Conservation (phyloP, 805 yeast species). For the Hanseniaspora vineae region DNA sequence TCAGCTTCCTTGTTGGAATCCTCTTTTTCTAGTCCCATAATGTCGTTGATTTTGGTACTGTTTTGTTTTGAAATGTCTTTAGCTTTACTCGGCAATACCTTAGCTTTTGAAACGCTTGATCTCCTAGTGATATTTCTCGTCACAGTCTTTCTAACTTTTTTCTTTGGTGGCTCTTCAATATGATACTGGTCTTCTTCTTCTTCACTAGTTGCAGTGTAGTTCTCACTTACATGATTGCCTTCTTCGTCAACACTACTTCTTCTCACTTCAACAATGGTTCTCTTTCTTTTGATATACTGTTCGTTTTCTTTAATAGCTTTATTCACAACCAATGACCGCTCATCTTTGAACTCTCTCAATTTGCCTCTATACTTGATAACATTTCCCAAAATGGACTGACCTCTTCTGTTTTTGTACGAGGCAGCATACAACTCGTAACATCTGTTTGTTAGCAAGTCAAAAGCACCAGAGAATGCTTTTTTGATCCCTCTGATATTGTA, state of each 20-base stretch:
- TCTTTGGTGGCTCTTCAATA: conserved; percentile 8
- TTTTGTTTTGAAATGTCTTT: background rate
- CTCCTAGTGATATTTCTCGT: no score
- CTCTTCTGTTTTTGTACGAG: conserved; percentile 51
- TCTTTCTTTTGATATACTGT: conserved; percentile 17
- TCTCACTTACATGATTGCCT: conserved; percentile 4
- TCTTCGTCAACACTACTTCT: conserved; percentile 21
- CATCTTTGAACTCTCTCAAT: conserved; percentile 66
- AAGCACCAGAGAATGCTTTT: conserved; percentile 83
- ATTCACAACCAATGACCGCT: conserved; percentile 48
- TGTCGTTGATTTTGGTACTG: conserved; percentile 5
- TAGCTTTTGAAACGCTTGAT: no score
- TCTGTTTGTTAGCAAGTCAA: conserved; percentile 56
- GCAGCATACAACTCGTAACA: conserved; percentile 63
- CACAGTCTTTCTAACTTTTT: conserved; percentile 3
- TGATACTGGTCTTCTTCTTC: conserved; percentile 12
- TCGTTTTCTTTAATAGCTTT: conserved; percentile 35
- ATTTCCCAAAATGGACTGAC: conserved; percentile 66
- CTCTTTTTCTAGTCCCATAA: conserved; percentile 2
- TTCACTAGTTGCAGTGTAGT: conserved; percentile 7
- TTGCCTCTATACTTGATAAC: conserved; percentile 65
- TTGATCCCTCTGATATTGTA: conserved; percentile 68
- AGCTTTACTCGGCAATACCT: no score
- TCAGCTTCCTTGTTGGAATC: conserved; percentile 16
- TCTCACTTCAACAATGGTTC: conserved; percentile 14